Conservation (phyloP, 1,284 basidiomycete genomes). For the Fomitopsis betulina region DNA sequence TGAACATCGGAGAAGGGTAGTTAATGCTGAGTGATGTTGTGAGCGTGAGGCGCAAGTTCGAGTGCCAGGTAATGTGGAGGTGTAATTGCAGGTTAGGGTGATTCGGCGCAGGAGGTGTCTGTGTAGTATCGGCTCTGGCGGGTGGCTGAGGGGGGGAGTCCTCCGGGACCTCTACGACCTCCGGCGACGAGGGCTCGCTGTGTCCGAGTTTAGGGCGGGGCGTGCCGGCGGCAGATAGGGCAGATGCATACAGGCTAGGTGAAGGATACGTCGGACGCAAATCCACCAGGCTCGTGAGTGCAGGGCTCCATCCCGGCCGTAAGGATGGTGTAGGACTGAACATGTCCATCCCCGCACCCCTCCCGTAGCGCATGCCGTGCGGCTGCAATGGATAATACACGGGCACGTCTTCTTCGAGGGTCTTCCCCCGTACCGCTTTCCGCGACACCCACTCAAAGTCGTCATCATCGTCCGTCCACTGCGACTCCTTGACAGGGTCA, state of each 20-base stretch:
- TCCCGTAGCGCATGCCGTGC: constrained; percentile 59
- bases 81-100: constrained; percentile 76
- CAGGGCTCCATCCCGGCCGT: constrained; percentile 44
- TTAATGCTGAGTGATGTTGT: constrained; percentile 95
- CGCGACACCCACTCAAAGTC: constrained; percentile 76
- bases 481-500: constrained; percentile 48
- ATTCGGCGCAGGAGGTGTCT: constrained; percentile 24
- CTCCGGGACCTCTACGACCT: not conserved
- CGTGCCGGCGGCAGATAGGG: constrained; percentile 16
- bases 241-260: constrained; percentile 26
- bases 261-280: constrained; percentile 26
- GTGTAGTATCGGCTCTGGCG: constrained; percentile 2
- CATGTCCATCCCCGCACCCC: constrained; percentile 46
- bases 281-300: constrained; percentile 29
- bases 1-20: constrained; percentile 92
- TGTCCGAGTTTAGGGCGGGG: constrained; percentile 6
- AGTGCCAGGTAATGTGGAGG: constrained; percentile 70
- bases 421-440: constrained; percentile 44
- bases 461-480: constrained; percentile 45
- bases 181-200: constrained; percentile 1
- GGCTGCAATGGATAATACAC: constrained; percentile 66
- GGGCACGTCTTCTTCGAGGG: constrained; percentile 48
- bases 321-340: constrained; percentile 51
- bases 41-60: constrained; percentile 77
- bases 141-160: constrained; percentile 1